Percentiles rank a stretch among this genome's conserved stretches.
phyloP scores from a whole-genome alignment of 2,329 filamentous ascomycete genomes.

The Ceratocystis colombiana region DNA sequence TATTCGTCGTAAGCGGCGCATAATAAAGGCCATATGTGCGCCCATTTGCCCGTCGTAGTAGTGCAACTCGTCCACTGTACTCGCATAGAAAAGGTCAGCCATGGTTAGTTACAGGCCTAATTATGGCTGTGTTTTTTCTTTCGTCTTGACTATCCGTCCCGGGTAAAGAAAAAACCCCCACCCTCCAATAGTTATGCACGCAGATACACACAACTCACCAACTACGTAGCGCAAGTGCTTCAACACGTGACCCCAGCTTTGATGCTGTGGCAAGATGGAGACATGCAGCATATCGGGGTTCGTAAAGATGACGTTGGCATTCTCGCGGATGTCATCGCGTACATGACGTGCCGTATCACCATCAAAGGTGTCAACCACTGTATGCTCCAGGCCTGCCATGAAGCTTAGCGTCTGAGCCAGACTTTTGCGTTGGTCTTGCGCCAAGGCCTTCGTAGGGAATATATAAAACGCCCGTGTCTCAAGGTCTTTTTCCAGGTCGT shows the following conservation, averaged over 20 bases:
- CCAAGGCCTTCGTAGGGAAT: conserved; percentile 92
- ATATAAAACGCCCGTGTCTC: conserved; percentile 89
- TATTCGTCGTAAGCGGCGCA: conserved; percentile 76
- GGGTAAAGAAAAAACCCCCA: not conserved
- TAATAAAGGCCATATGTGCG: conserved; percentile 87
- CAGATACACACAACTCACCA: conserved; percentile 33
- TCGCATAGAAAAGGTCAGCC: conserved; percentile 20
- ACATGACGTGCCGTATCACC: conserved; percentile 81
- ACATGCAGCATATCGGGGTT: conserved; percentile 98
- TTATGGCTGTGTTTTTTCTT: not conserved
- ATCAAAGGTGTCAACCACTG: conserved; percentile 86
- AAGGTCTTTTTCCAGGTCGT: conserved; percentile 68
- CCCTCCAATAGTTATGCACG: not conserved
- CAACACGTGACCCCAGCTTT: conserved; percentile 78
- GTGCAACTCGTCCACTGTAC: conserved; percentile 68
- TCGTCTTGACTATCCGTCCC: not conserved
- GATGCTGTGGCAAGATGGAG: conserved; percentile 85
- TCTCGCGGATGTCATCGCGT: conserved; percentile 70
- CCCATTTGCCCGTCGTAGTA: conserved; percentile 95
- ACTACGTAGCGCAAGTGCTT: conserved; percentile 85
- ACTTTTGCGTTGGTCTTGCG: conserved; percentile 85
- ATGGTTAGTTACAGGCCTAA: not conserved
- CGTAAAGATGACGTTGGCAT: conserved; percentile 88
- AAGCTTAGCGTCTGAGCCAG: conserved; percentile 74
- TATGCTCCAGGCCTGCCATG: conserved; percentile 64